phyloP scores from a whole-genome alignment of 192 early-diverging fungal species.

The Coemansia sp. region DNA sequence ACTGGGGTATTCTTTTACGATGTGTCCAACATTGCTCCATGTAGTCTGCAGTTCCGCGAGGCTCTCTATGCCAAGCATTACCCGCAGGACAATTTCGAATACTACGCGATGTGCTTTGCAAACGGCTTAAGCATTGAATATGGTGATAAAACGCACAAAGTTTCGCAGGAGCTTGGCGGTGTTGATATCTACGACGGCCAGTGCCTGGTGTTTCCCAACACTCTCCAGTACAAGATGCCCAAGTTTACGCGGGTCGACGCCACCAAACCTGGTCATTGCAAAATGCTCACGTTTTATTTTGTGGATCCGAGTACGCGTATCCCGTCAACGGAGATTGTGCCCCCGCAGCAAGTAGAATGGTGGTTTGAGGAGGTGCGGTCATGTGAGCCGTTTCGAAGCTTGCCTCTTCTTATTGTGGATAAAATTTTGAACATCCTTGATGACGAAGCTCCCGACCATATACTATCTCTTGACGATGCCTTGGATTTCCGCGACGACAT shows the following conservation, averaged over 20 bases:
- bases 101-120: too few species aligned
- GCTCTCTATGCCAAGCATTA: too few species aligned
- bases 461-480: conserved; percentile 44
- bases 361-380: background rate
- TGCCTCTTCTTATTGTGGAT: conserved; percentile 10
- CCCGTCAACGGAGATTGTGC: conserved; percentile 57
- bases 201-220: conserved; percentile 65
- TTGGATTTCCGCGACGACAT: conserved; percentile 25
- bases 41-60: too few species aligned
- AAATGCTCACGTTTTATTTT: conserved; percentile 67
- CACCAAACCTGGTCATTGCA: conserved; percentile 59
- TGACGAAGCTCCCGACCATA: conserved; percentile 2
- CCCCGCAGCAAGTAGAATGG: conserved; percentile 60
- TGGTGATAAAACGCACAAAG: too few species aligned
- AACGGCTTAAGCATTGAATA: too few species aligned
- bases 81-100: too few species aligned
- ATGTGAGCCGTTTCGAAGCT: conserved; percentile 5
- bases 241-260: conserved; percentile 55
- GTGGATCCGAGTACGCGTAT: conserved; percentile 57
- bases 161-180: too few species aligned
- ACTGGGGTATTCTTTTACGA: too few species aligned
- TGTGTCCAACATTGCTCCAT: too few species aligned
- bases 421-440: background rate
- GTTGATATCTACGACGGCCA: conserved; percentile 45
- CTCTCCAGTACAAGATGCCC: conserved; percentile 61